Base-by-base conservation (phyloP, 225 moss, liverwort and hornwort genomes). In the Anthoceros angustus region DNA sequence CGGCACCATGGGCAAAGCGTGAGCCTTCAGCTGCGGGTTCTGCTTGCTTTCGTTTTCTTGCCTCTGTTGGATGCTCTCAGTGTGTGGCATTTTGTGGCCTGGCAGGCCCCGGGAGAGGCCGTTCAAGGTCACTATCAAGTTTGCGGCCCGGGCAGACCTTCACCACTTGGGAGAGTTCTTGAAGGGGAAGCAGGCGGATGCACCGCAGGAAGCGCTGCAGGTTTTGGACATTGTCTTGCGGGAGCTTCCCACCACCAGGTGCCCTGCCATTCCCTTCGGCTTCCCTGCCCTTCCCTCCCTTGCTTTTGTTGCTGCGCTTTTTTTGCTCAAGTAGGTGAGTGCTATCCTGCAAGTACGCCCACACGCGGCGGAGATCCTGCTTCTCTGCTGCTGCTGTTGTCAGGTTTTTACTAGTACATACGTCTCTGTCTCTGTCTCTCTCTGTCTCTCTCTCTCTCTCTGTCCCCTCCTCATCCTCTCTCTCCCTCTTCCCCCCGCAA, bases 161-260 rank as follows among this genome's bases (percentile, higher is more conserved):
- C 89, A 98, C 61, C 95, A 98, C 70, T 76, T 98, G 40, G 95
- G 95, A 0, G 85, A 98, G 70, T 98, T 98, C 45, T 76, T 98
- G 64, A 74, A 73, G 25, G 95, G 95, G 18, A 83, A 81, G 7
- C 95, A 98, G 70, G 88, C 95, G 42, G 95, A 98, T 77, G 95
- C 95, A n/a, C 95, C 95, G 6, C 95, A 98, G 63, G 95, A 98
- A 69, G 95, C 95, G 0, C 71, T 98, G n/a, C 95, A 98, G 74
- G 95, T 98, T 2, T 77, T 98, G 5, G 95, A 98, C 40, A 98
- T 98, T 46, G 95, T 98, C 11, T 64, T 98, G 38, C 77, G 95
- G 46, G 95, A 98, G 77, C 77, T 98, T 39, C 95, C 95, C 0
- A 98, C 95, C 0, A 88, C 55, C 55, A 18, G 55, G 55, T 55